phyloP scores from a whole-genome alignment of 163 green algal genomes.

The Scenedesmus sp. region DNA sequence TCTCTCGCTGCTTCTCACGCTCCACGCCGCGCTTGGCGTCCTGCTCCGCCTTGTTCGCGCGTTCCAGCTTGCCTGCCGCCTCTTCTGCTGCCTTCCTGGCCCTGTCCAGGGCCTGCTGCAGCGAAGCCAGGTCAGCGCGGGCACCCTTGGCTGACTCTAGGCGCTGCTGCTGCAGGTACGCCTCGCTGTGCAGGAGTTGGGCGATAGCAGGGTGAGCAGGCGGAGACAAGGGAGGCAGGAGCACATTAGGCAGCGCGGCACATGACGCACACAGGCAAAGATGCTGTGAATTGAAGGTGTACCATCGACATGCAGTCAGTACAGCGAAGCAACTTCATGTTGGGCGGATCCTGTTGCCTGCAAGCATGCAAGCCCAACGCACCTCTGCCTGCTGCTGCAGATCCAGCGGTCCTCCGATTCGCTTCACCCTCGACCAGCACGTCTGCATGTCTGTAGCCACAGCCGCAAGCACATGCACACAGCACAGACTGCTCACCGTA shows the following conservation, averaged over 20 bases:
- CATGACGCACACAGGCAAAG: background rate
- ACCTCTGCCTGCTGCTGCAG: too few species aligned
- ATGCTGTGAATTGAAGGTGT: too few species aligned
- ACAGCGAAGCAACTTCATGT: too few species aligned
- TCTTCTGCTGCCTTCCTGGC: constrained; percentile 35
- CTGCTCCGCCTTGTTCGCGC: constrained; percentile 35
- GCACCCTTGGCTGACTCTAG: constrained; percentile 44
- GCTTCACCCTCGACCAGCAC: background rate
- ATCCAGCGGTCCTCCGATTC: too few species aligned
- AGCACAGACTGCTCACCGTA: too few species aligned
- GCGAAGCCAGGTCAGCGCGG: background rate
- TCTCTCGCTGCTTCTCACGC: constrained; percentile 48
- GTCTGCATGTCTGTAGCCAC: background rate
- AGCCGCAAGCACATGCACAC: background rate
- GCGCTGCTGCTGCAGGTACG: constrained; percentile 45
- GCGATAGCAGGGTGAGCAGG: background rate
- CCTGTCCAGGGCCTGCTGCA: constrained; percentile 42
- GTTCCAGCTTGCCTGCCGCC: constrained; percentile 30
- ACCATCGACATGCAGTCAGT: too few species aligned
- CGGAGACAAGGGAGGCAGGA: background rate
- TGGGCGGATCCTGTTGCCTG: too few species aligned
- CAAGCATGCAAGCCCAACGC: too few species aligned
- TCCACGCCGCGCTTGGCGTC: constrained; percentile 39
- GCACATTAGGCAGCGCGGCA: background rate
- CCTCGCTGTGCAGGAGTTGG: background rate